Evolutionary conservation across 352 stramenopile genomes (phyloP).

Genomic region (Phytophthora brassicae): DNA sequence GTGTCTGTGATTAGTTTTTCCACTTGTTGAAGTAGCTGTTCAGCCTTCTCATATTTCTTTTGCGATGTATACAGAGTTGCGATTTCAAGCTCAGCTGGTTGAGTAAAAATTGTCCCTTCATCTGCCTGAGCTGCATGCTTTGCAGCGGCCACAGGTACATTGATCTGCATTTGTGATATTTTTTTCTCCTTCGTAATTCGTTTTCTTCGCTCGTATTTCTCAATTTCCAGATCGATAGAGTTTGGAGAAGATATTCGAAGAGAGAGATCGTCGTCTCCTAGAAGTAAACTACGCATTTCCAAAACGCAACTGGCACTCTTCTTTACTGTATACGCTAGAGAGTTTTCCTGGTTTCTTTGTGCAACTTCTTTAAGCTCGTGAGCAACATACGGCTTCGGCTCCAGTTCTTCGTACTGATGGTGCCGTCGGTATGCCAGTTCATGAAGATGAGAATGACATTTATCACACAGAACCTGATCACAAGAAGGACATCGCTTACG

Average conservation of each 20-base stretch:
- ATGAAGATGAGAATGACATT: slow-evolving; percentile 60
- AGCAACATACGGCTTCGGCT: slow-evolving; percentile 32
- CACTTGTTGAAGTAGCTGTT: slow-evolving; percentile 32
- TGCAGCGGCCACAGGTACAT: slow-evolving; percentile 46
- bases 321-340: slow-evolving; percentile 20
- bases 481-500: slow-evolving; percentile 54
- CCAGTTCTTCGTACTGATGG: slow-evolving; percentile 51
- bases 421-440: slow-evolving; percentile 51
- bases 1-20: slow-evolving; percentile 36
- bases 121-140: slow-evolving; percentile 42
- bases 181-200: slow-evolving; percentile 48
- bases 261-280: not conserved
- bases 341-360: slow-evolving; percentile 33
- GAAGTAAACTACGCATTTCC: slow-evolving; percentile 33
- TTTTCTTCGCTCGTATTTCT: slow-evolving; percentile 50
- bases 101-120: slow-evolving; percentile 45
- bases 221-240: slow-evolving; percentile 41
- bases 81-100: slow-evolving; percentile 55
- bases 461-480: slow-evolving; percentile 63
- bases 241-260: too few relatives aligned
- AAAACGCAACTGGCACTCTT: slow-evolving; percentile 33
- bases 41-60: slow-evolving; percentile 56
- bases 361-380: slow-evolving; percentile 21
- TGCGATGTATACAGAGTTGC: slow-evolving; percentile 60
- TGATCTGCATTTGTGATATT: slow-evolving; percentile 58